Percentiles rank a stretch among this genome's conserved stretches.
These are phyloP conservation scores for Combretum micranthum DNA, from an alignment of 345 rosid species.

Conservation along the genomic window DNA sequence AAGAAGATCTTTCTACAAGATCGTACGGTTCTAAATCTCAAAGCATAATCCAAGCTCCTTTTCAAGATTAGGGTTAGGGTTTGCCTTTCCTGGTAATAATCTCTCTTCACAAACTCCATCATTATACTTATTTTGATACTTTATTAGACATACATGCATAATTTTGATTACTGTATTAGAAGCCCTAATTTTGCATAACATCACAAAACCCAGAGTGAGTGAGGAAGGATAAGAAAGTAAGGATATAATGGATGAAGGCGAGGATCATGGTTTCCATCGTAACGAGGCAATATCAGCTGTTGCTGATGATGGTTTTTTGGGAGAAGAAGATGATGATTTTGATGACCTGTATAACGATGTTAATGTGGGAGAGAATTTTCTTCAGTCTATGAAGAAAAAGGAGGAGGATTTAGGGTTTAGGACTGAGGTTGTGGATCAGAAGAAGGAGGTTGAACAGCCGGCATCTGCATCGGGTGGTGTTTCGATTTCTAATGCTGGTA, in stretches of 20 bases:
- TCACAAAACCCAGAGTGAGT: slow-evolving; percentile 7
- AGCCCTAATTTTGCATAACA: too few species aligned
- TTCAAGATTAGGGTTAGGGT: too few species aligned
- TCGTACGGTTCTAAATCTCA: too few species aligned
- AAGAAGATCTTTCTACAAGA: too few species aligned
- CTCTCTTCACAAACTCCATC: too few species aligned
- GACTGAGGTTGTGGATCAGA: slow-evolving; percentile 19
- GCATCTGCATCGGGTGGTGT: slow-evolving; percentile 10
- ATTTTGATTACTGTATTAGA: too few species aligned
- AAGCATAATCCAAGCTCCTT: too few species aligned
- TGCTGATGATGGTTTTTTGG: slow-evolving; percentile 59
- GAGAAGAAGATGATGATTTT: slow-evolving; percentile 63
- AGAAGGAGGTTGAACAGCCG: slow-evolving; percentile 15
- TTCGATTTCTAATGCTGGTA: slow-evolving; percentile 31
- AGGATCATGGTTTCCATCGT: slow-evolving; percentile 55
- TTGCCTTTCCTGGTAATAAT: too few species aligned
- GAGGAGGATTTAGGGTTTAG: slow-evolving; percentile 31
- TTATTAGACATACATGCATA: too few species aligned
- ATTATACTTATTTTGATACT: too few species aligned
- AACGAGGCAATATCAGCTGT: slow-evolving; percentile 67
- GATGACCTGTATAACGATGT: slow-evolving; percentile 81
- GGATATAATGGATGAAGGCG: slow-evolving; percentile 31
- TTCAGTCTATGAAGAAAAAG: slow-evolving; percentile 48
- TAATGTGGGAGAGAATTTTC: slow-evolving; percentile 74
- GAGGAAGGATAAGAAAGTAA: slow-evolving; percentile 27